Conservation (phyloP, 352 stramenopile genomes). For the Globisporangium cederbergense region DNA sequence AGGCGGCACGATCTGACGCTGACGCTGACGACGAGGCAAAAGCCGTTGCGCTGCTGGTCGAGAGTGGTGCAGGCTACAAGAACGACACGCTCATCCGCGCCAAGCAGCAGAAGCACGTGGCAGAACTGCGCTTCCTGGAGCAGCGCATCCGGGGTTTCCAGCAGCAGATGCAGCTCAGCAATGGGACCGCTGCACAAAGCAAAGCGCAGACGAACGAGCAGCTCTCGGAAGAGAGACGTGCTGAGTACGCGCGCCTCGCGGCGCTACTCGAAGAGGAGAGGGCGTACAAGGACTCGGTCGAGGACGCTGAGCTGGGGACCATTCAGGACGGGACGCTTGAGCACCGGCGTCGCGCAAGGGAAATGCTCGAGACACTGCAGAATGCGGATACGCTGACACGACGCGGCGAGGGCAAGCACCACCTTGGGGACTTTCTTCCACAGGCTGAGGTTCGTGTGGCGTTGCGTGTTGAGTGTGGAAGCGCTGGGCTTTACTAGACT, state of each 20-base stretch:
- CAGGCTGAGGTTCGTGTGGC: constrained; percentile 13
- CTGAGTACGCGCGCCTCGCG: constrained; percentile 17
- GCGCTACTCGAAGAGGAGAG: constrained; percentile 12
- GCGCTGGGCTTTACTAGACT: background rate
- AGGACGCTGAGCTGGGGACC: constrained; percentile 20
- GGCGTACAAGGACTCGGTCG: constrained; percentile 18
- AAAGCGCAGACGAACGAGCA: constrained; percentile 4
- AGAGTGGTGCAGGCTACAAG: background rate
- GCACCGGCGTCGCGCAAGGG: constrained; percentile 18
- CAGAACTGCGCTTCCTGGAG: constrained; percentile 22
- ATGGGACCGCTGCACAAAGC: background rate
- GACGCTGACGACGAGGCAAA: background rate
- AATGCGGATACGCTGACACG: constrained; percentile 13
- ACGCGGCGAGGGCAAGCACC: constrained; percentile 20
- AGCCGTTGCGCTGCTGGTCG: constrained; percentile 1
- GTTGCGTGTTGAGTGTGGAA: background rate
- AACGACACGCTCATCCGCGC: constrained; percentile 9
- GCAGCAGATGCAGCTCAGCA: constrained; percentile 14
- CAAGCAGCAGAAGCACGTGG: constrained; percentile 22
- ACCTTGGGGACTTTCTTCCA: constrained; percentile 21
- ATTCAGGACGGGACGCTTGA: constrained; percentile 22
- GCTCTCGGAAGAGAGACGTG: constrained; percentile 15
- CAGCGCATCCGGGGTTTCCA: constrained; percentile 23
- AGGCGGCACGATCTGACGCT: background rate
- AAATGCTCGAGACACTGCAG: constrained; percentile 25